Evolutionary conservation across 257 asterid species (phyloP).

Genomic region (Buddleja alternifolia): DNA sequence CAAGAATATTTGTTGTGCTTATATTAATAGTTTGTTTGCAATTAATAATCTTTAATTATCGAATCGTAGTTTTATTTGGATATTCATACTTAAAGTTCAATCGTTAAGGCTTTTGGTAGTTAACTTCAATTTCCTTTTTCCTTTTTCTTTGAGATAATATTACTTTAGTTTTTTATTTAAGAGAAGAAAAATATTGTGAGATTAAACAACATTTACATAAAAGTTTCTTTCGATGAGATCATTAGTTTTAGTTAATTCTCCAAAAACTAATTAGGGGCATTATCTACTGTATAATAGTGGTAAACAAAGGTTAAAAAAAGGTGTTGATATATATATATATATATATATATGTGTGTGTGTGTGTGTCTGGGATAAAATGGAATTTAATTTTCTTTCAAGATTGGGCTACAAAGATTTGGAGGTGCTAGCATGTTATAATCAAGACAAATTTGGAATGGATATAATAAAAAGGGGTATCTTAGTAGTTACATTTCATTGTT

Average conservation of each 20-base stretch:
- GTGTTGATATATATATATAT: too few relatives aligned
- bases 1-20: conserved; percentile 5
- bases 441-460: conserved; percentile 1
- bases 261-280: too few relatives aligned
- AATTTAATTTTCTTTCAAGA: conserved; percentile 15
- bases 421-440: conserved; percentile 26
- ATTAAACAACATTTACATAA: too few relatives aligned
- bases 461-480: conserved; percentile 10
- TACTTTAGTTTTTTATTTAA: not conserved
- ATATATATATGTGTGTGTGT: too few relatives aligned
- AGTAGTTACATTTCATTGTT: conserved; percentile 2
- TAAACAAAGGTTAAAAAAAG: not conserved
- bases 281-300: too few relatives aligned
- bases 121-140: not conserved
- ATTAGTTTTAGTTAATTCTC: too few relatives aligned
- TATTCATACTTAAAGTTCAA: not conserved
- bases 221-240: too few relatives aligned
- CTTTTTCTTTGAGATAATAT: not conserved
- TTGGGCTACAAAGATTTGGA: not conserved
- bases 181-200: too few relatives aligned
- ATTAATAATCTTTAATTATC: not conserved
- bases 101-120: not conserved
- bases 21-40: conserved; percentile 12
- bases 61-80: not conserved
- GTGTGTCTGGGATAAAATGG: not conserved